Conservation (phyloP, 2,329 filamentous ascomycete species). For the Talaromyces funiculosus region DNA sequence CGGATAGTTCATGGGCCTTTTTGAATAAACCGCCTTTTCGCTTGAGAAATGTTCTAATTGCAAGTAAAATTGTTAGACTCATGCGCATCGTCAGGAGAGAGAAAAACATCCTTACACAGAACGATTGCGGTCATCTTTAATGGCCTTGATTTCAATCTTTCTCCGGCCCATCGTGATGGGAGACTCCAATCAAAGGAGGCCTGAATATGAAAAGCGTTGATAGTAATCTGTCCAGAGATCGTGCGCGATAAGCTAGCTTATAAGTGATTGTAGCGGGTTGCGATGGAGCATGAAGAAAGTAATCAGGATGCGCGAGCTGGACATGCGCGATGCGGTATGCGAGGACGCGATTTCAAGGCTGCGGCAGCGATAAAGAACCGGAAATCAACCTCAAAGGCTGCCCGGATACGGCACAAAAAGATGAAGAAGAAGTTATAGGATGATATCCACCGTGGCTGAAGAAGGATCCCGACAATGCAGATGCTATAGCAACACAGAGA, state of each 20-base stretch:
- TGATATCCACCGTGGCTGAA: not conserved
- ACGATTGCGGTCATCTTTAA: slow-evolving; percentile 96
- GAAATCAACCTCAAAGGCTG: not conserved
- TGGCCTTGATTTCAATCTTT: slow-evolving; percentile 99
- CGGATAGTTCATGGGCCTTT: slow-evolving; percentile 97
- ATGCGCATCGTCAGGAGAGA: not conserved
- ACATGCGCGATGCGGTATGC: slow-evolving; percentile 4
- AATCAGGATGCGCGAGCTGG: not conserved
- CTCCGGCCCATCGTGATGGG: slow-evolving; percentile 72
- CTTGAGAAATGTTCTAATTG: slow-evolving; percentile 83
- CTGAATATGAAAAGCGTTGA: not conserved
- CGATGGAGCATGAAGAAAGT: not conserved
- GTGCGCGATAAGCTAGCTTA: not conserved
- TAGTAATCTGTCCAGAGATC: not conserved
- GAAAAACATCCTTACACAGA: slow-evolving; percentile 74
- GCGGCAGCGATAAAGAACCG: slow-evolving; percentile 1
- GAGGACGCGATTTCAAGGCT: not conserved
- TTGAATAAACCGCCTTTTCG: slow-evolving; percentile 98
- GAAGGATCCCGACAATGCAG: not conserved
- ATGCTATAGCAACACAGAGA: not conserved
- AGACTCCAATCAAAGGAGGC: not conserved
- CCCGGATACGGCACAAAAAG: not conserved
- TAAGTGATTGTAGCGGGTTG: not conserved
- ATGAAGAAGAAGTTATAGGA: not conserved
- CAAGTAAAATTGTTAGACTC: slow-evolving; percentile 12